Evolutionary conservation across 352 stramenopile species (phyloP).

Genomic region (Phytophthora multivora): DNA sequence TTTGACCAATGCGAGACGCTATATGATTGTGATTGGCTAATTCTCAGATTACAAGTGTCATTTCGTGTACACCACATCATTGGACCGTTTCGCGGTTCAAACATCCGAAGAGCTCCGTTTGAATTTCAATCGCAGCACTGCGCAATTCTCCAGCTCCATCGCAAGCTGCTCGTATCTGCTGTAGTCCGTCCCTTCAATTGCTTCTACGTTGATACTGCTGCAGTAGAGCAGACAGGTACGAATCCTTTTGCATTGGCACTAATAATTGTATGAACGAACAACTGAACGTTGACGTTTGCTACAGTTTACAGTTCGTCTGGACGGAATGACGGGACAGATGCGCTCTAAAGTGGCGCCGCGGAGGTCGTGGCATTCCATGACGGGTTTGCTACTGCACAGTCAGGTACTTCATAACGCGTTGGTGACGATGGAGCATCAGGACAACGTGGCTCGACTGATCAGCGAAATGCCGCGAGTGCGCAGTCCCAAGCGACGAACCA

Average conservation of each 20-base stretch:
- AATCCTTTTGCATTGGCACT: neutral
- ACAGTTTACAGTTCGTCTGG: slow-evolving; percentile 11
- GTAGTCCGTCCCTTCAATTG: neutral
- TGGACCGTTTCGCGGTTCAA: slow-evolving; percentile 16
- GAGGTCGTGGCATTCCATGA: slow-evolving; percentile 36
- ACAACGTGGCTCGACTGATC: slow-evolving; percentile 30
- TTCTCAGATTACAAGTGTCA: too few species aligned
- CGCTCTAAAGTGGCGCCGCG: slow-evolving; percentile 50
- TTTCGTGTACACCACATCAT: neutral
- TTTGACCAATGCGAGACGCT: too few species aligned
- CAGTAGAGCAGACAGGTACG: neutral
- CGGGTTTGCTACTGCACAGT: slow-evolving; percentile 42
- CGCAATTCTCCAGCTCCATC: slow-evolving; percentile 33
- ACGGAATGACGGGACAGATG: slow-evolving; percentile 26
- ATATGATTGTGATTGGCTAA: too few species aligned
- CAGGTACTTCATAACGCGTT: slow-evolving; percentile 40
- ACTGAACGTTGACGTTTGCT: slow-evolving; percentile 1
- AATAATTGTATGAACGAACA: neutral
- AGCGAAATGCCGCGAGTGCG: slow-evolving; percentile 21
- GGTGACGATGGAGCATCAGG: slow-evolving; percentile 41
- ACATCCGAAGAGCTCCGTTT: slow-evolving; percentile 34
- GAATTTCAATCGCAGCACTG: slow-evolving; percentile 26
- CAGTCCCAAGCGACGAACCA: slow-evolving; percentile 4
- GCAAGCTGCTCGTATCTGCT: neutral
- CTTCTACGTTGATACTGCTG: too few species aligned